Evolutionary conservation across 148 eudicot genomes (phyloP).

Genomic region (Rhododendron molle): DNA sequence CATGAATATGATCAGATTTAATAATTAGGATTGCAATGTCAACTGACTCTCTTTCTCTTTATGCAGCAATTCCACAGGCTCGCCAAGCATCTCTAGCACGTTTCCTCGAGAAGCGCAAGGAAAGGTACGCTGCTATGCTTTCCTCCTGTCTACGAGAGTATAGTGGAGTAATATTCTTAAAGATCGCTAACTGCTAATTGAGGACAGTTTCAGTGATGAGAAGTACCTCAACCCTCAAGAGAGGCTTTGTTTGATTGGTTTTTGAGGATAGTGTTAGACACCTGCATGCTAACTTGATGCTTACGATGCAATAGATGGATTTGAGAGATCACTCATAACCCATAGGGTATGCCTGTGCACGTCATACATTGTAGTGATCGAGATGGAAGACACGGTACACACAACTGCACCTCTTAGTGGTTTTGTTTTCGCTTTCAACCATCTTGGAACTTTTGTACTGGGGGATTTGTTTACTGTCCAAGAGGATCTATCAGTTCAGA

Average conservation of each 20-base stretch:
- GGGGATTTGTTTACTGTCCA: background rate
- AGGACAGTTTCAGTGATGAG: background rate
- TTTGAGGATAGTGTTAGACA: background rate
- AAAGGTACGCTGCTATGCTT: slow-evolving; percentile 38
- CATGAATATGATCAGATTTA: background rate
- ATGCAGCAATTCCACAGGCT: slow-evolving; percentile 58
- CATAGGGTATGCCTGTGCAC: background rate
- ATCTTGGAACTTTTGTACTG: background rate
- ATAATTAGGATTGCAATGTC: background rate
- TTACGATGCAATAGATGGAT: background rate
- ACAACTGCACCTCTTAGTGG: background rate
- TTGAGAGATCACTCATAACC: background rate
- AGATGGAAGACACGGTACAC: background rate
- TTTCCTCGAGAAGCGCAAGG: slow-evolving; percentile 64
- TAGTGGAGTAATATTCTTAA: background rate
- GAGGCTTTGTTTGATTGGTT: background rate
- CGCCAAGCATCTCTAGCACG: slow-evolving; percentile 64
- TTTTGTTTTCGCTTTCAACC: background rate
- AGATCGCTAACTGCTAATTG: background rate
- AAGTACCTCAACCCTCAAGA: background rate
- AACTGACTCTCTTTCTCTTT: background rate
- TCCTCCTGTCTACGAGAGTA: background rate
- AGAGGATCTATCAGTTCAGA: background rate
- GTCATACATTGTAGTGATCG: background rate
- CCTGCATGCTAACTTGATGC: background rate